Base-by-base conservation (phyloP, 108 stramenopile genomes). In the Cyclotella sp. region DNA sequence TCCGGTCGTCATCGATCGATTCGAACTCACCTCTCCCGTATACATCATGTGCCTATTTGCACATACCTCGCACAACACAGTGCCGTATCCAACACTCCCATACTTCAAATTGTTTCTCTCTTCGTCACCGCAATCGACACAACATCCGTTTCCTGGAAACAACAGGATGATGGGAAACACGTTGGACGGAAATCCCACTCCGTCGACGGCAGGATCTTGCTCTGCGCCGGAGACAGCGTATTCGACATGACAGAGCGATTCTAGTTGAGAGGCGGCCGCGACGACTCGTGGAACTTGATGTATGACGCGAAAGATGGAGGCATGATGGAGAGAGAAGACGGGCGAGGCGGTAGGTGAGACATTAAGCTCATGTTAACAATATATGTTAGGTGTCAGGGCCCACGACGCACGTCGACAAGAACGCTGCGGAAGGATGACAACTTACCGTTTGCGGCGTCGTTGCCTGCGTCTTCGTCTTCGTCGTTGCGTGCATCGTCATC, bases 61-160 rank as follows among this genome's bases (percentile, higher is more conserved):
- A 62, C 78, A 79, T 22, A 68, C 71, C 26, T 54, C 24, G 39
- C 78, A 79, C 26, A 79, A 28, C 24, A 79, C 24, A 15, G 78
- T 79, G 0, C 78, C 78, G 44, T 79, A 79, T 0, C 78, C 72
- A 43, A 79, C 27, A 3, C 63, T 65, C 24, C 65, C 78, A 62
- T 55, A 79, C 44, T 40, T 34, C 40, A 73, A 45, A 30, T 12
- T 10, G 0, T 68, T 66, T 12, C 41, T 44, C 47, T 46, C 30
- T 14, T 73, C 66, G 28, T 68, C 65, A 0, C 78, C 78, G 22
- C 78, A 79, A 46, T 79, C 78, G 12, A 79, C 78, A 30, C 78
- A 79, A 57, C 78, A 79, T 12, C 63, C 57, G 44, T 79, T 79
- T 22, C 78, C 78, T 15, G 78, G 41, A 54, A 79, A 62, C 10